phyloP scores from a whole-genome alignment of 2,329 filamentous ascomycete genomes.

The Teratosphaeria destructans region DNA sequence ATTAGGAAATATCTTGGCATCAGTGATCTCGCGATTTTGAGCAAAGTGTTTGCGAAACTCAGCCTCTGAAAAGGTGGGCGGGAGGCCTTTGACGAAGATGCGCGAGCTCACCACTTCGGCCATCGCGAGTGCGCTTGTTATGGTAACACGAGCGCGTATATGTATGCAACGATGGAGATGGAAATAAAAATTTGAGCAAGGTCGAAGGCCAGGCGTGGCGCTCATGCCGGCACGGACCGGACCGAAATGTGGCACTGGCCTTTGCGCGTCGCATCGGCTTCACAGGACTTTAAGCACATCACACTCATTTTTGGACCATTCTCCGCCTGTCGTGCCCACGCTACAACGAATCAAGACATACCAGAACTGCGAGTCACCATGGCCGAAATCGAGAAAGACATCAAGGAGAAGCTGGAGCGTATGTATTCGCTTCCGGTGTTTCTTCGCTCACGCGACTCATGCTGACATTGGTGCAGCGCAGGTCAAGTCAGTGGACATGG shows the following conservation, averaged over 20 bases:
- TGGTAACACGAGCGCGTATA: conserved; percentile 34
- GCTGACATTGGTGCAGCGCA: conserved; percentile 52
- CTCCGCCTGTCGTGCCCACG: not conserved
- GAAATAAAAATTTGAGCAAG: conserved; percentile 4
- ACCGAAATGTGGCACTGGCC: not conserved
- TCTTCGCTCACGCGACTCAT: conserved; percentile 1
- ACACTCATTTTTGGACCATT: not conserved
- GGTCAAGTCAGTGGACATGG: conserved; percentile 98
- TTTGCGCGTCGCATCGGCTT: too few relatives aligned
- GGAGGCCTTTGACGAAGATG: conserved; percentile 63
- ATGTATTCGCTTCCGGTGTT: conserved; percentile 17
- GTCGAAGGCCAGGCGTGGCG: conserved; percentile 1
- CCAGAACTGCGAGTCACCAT: conserved; percentile 7
- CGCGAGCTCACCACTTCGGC: conserved; percentile 54
- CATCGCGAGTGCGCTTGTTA: not conserved
- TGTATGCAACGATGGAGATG: conserved; percentile 7
- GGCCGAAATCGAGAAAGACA: conserved; percentile 18
- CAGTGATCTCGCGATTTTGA: conserved; percentile 63
- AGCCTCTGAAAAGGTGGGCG: conserved; percentile 72
- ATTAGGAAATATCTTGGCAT: conserved; percentile 81
- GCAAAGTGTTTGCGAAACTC: conserved; percentile 87
- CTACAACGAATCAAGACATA: not conserved
- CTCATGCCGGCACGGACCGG: not conserved
- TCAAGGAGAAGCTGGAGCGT: conserved; percentile 65
- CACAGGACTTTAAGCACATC: not conserved